Conservation (phyloP, 371 early-diverging fungal species). For the Haplosporangium sp. region DNA sequence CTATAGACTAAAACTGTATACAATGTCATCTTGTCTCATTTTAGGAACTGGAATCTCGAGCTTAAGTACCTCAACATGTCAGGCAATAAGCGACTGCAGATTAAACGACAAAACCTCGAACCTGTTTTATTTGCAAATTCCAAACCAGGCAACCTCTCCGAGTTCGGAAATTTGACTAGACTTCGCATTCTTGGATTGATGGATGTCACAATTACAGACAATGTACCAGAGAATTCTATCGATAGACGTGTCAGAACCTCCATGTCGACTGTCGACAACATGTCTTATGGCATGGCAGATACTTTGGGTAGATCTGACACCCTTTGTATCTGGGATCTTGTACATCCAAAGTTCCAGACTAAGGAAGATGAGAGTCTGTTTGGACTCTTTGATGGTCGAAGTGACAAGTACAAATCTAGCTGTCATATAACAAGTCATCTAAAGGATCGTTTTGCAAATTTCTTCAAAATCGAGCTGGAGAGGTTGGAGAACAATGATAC, state of each 20-base stretch:
- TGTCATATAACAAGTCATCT: conserved; percentile 73
- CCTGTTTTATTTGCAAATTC: conserved; percentile 38
- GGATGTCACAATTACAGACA: conserved; percentile 87
- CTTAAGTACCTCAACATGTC: conserved; percentile 92
- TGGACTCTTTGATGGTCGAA: conserved; percentile 88
- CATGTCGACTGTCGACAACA: conserved; percentile 80
- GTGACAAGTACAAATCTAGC: conserved; percentile 66
- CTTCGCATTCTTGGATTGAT: conserved; percentile 88
- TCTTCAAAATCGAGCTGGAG: conserved; percentile 79
- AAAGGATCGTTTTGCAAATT: conserved; percentile 75
- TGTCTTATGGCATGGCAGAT: conserved; percentile 92
- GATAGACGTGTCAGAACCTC: conserved; percentile 90
- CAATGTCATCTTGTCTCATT: background rate
- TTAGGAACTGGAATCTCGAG: conserved; percentile 90
- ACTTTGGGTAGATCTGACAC: conserved; percentile 74
- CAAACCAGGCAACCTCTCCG: conserved; percentile 73
- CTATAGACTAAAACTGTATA: background rate
- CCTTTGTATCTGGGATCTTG: conserved; percentile 84
- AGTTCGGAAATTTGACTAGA: conserved; percentile 81
- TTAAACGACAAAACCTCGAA: conserved; percentile 75
- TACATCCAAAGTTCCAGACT: conserved; percentile 82
- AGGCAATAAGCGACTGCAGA: conserved; percentile 90
- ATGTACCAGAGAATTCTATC: conserved; percentile 84
- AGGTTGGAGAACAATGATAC: conserved; percentile 66
- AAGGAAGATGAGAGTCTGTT: conserved; percentile 90